These are phyloP conservation scores for Termitomyces bulborhizus DNA, from an alignment of 768 basidiomycete species.

Conservation along the genomic window DNA sequence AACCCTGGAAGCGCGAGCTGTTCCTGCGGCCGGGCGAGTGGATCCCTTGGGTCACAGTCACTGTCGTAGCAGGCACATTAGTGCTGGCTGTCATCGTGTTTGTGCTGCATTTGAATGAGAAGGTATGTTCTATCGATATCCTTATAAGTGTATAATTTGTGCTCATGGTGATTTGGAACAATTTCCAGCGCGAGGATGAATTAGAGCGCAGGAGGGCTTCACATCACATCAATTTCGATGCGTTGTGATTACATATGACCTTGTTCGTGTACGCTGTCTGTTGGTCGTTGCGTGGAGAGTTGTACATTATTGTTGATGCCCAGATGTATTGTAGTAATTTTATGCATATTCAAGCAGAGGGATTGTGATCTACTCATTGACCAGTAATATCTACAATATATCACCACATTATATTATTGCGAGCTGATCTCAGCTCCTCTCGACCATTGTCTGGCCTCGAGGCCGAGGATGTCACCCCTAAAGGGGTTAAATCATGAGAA, in stretches of 20 bases:
- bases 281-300: background rate
- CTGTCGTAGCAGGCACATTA: slow-evolving; percentile 67
- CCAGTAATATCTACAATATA: no score
- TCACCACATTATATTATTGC: background rate
- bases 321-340: slow-evolving; percentile 10
- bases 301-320: slow-evolving; percentile 11
- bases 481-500: background rate
- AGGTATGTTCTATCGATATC: slow-evolving; percentile 47
- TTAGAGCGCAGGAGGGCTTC: slow-evolving; percentile 79
- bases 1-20: slow-evolving; percentile 80
- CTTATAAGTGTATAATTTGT: slow-evolving; percentile 5
- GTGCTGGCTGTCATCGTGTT: slow-evolving; percentile 79
- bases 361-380: no score
- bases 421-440: background rate
- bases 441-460: no score
- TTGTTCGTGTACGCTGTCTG: background rate
- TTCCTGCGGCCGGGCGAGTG: slow-evolving; percentile 93
- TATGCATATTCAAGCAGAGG: slow-evolving; percentile 3
- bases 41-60: slow-evolving; percentile 96
- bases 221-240: slow-evolving; percentile 98
- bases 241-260: slow-evolving; percentile 45
- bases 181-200: slow-evolving; percentile 83
- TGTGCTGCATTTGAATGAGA: slow-evolving; percentile 86
- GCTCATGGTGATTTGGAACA: background rate
- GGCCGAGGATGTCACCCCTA: no score